Conservation (phyloP, 805 yeast genomes). For the Zygotorulaspora florentina region DNA sequence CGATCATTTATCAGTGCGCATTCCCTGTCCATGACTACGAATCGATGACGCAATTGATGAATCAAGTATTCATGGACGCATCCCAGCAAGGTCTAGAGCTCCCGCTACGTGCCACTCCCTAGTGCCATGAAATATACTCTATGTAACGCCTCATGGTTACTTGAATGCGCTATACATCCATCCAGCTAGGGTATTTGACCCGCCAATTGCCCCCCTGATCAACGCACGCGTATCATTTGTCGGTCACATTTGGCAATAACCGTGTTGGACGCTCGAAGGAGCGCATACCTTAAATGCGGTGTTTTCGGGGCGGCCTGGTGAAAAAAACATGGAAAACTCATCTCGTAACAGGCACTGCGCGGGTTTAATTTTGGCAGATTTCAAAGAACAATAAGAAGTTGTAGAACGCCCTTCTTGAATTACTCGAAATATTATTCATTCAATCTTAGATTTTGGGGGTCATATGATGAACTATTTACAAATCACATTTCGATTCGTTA, state of each 20-base stretch:
- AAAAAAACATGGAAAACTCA: constrained; percentile 1
- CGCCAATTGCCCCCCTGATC: too few species aligned
- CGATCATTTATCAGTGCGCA: constrained; percentile 45
- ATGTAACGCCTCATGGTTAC: too few species aligned
- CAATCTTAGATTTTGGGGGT: background rate
- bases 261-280: too few species aligned
- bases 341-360: background rate
- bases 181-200: too few species aligned
- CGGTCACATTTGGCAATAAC: too few species aligned
- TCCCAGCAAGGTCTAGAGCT: constrained; percentile 18
- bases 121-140: too few species aligned
- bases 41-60: constrained; percentile 32
- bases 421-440: too few species aligned
- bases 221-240: too few species aligned
- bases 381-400: background rate
- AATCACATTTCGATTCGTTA: background rate
- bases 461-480: background rate
- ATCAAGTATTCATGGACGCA: constrained; percentile 27
- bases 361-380: background rate
- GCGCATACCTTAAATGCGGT: background rate
- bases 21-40: constrained; percentile 42
- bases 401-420: background rate
- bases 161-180: too few species aligned
- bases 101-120: background rate
- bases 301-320: background rate